Percentiles rank a stretch among this genome's conserved stretches.
Conservation (phyloP, 2,329 filamentous ascomycete species). For the Penicillium italicum region DNA sequence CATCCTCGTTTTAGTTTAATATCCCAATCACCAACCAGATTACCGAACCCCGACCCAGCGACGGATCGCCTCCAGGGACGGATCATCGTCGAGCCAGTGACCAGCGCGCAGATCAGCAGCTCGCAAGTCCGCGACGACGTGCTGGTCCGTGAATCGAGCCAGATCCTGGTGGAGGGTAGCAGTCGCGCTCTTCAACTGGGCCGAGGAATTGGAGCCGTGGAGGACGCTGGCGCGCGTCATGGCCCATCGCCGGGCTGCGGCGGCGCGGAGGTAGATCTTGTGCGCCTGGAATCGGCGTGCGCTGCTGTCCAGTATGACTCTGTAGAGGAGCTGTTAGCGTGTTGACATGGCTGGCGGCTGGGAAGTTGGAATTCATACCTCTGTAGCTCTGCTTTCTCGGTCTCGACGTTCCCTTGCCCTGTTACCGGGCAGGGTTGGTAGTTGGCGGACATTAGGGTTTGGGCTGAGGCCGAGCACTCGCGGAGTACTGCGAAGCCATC, state of each 20-base stretch:
- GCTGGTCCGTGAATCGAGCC: conserved; percentile 53
- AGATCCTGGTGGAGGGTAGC: conserved; percentile 51
- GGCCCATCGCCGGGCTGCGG: conserved; percentile 58
- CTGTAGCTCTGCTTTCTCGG: conserved; percentile 55
- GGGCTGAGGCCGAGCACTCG: conserved; percentile 54
- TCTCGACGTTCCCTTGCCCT: conserved; percentile 48
- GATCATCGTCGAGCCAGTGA: conserved; percentile 62
- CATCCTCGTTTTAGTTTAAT: neutral
- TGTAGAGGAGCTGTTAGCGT: conserved; percentile 28
- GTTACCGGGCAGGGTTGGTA: conserved; percentile 47
- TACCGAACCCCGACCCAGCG: conserved; percentile 43
- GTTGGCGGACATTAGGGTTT: conserved; percentile 52
- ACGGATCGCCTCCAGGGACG: conserved; percentile 51
- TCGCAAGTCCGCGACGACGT: conserved; percentile 55
- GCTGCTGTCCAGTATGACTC: conserved; percentile 59
- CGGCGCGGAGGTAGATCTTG: conserved; percentile 57
- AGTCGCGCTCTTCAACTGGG: conserved; percentile 49
- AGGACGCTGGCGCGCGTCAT: conserved; percentile 52
- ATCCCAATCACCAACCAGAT: neutral
- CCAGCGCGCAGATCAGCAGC: conserved; percentile 54
- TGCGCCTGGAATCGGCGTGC: conserved; percentile 61
- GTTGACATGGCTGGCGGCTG: neutral
- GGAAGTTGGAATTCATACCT: conserved; percentile 39
- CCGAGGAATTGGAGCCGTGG: conserved; percentile 48
- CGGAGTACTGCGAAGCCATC: conserved; percentile 58